Evolutionary conservation across 2,329 filamentous ascomycete genomes (phyloP), one percentile per base, ranked within the genome.

Genomic region (Ophiostoma ulmi): DNA sequence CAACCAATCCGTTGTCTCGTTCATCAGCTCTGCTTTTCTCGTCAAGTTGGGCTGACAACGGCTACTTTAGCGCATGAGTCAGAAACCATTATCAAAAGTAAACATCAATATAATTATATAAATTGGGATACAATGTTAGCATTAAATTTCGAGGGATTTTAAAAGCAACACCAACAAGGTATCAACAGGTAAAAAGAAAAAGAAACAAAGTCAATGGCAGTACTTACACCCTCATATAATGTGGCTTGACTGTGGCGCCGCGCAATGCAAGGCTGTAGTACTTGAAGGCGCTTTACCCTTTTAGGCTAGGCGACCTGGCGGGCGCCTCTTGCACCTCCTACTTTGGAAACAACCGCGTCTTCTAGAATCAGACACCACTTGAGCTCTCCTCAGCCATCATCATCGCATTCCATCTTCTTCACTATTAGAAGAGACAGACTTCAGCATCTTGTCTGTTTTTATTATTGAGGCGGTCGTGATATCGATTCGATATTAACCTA

Each of bases 181-280:
- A 31, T 31, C 3, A 31, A 31, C 31, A 31, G 31, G 31, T 31
- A 31, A 31, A 31, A 31, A 31, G 31, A 3, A 31, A 3, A 26
- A 26, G 26, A 26, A 26, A 26, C 2, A 2, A 26, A 26, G 44
- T 10, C 41, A 17, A 48, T 48, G 26, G 41, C 41, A 11, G 41
- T 44, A 20, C 44, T n/a, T 48, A 48, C 14, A 48, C 17, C 41
- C 31, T 31, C 31, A 31, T 11, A 55, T 2, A 17, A 17, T 63
- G 58, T 63, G 58, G 58, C 58, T 63, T 58, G 58, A 35, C 5
- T 35, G 58, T 63, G 58, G 58, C 58, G 58, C 58, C 20, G 58
- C 58, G 58, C 58, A 5, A 35, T 22, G n/a, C 52, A 55, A 55
- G 52, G 52, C 26, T 63, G 26, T 31, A 35, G n/a, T 11, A 63